Percentiles rank a stretch among this genome's conserved stretches.
Conservation (phyloP, 805 yeast species). For the Wickerhamiella bombiphila region DNA sequence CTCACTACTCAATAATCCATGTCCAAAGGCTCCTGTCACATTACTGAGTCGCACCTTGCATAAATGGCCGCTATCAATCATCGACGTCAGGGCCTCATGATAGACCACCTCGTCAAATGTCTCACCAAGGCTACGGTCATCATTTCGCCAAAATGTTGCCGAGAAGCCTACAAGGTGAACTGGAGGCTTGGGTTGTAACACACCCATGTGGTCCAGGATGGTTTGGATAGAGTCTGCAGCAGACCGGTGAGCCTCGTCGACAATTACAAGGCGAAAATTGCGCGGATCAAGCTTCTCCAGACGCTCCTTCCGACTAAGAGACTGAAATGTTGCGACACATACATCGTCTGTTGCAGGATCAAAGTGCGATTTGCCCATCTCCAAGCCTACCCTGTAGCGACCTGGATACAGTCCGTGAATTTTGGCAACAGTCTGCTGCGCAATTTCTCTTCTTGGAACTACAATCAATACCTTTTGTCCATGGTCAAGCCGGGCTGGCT, state of each 20-base stretch:
- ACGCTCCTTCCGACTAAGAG: slow-evolving; percentile 37
- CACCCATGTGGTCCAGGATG: slow-evolving; percentile 42
- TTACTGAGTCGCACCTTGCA: slow-evolving; percentile 53
- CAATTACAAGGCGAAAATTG: slow-evolving; percentile 55
- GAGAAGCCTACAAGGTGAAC: slow-evolving; percentile 68
- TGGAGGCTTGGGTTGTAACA: slow-evolving; percentile 12
- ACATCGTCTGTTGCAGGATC: slow-evolving; percentile 37
- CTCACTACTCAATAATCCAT: slow-evolving; percentile 30
- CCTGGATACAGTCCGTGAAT: slow-evolving; percentile 36
- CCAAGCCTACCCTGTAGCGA: slow-evolving; percentile 39
- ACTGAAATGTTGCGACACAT: slow-evolving; percentile 62
- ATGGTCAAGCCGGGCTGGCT: slow-evolving; percentile 18
- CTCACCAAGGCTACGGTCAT: slow-evolving; percentile 40
- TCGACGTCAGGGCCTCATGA: slow-evolving; percentile 46
- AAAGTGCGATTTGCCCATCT: slow-evolving; percentile 41
- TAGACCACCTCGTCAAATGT: slow-evolving; percentile 63
- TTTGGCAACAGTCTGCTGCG: slow-evolving; percentile 48
- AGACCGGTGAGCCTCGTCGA: slow-evolving; percentile 91
- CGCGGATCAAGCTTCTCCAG: slow-evolving; percentile 39
- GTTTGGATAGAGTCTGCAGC: slow-evolving; percentile 53
- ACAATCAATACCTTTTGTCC: slow-evolving; percentile 36
- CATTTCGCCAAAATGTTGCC: slow-evolving; percentile 75
- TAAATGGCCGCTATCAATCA: slow-evolving; percentile 57
- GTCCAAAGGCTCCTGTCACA: slow-evolving; percentile 42
- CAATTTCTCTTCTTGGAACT: slow-evolving; percentile 72